Evolutionary conservation across 2,329 filamentous ascomycete species (phyloP).

Genomic region (Nemania serpens): DNA sequence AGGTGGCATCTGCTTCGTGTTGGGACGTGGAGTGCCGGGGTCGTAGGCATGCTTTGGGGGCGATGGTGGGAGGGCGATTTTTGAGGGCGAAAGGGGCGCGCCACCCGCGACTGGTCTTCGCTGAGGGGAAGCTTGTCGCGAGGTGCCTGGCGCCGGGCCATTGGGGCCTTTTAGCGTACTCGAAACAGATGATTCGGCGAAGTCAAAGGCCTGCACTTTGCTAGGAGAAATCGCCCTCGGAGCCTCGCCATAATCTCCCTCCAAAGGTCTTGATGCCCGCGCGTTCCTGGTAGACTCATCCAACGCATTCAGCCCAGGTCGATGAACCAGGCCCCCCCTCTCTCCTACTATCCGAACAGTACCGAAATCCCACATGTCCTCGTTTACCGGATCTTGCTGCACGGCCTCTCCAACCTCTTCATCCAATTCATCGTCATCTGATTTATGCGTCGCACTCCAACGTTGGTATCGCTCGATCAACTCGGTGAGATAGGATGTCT

Average conservation of each 20-base stretch:
- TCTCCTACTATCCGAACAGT: conserved; percentile 83
- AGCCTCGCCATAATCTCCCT: conserved; percentile 59
- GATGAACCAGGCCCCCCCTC: conserved; percentile 59
- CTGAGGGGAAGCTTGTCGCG: conserved; percentile 65
- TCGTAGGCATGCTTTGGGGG: conserved; percentile 54
- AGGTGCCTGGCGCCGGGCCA: conserved; percentile 51
- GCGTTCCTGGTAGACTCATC: conserved; percentile 82
- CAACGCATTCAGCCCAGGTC: conserved; percentile 70
- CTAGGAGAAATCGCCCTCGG: conserved; percentile 56
- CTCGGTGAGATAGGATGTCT: conserved; percentile 95
- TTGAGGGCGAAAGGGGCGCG: conserved; percentile 57
- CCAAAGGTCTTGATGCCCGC: conserved; percentile 60
- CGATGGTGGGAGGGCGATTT: conserved; percentile 64
- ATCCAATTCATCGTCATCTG: conserved; percentile 68
- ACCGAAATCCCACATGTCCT: conserved; percentile 98
- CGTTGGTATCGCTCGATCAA: conserved; percentile 88
- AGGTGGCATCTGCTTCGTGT: conserved; percentile 54
- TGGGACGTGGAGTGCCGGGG: conserved; percentile 52
- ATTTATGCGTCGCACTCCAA: conserved; percentile 82
- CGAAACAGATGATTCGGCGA: conserved; percentile 47
- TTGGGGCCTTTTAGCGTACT: conserved; percentile 60
- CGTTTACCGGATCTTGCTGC: conserved; percentile 64
- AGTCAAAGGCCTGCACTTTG: conserved; percentile 55
- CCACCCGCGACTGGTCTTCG: conserved; percentile 54
- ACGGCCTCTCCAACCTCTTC: conserved; percentile 61